A percentile compares a stretch with the other conserved stretches of the same genome.
phyloP scores from a whole-genome alignment of 257 asterid species.

The Petunia axillaris region DNA sequence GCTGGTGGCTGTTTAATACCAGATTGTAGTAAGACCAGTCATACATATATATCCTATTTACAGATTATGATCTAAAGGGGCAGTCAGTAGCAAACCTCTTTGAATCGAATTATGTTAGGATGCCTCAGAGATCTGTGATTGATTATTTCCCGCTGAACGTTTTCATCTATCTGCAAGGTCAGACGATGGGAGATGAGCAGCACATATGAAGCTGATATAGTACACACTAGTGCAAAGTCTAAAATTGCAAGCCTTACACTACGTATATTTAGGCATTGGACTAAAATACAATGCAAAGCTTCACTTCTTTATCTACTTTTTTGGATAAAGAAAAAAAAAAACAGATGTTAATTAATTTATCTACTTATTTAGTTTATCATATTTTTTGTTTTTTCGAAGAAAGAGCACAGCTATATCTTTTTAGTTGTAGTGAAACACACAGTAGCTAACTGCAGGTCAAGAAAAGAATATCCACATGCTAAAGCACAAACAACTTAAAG shows the following conservation, averaged over 20 bases:
- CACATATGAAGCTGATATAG: neutral
- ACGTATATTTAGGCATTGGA: conserved; percentile 12
- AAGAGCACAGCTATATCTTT: neutral
- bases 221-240: neutral
- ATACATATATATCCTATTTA: neutral
- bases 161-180: conserved; percentile 77
- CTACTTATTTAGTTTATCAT: too few species aligned
- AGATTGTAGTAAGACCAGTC: neutral
- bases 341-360: too few species aligned
- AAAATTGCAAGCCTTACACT: conserved; percentile 8
- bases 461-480: neutral
- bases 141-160: conserved; percentile 84
- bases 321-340: too few species aligned
- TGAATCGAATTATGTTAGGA: conserved; percentile 81
- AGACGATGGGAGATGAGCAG: conserved; percentile 26
- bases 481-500: neutral
- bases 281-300: neutral
- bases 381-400: neutral
- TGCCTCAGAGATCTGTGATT: conserved; percentile 90
- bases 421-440: neutral
- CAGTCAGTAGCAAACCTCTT: conserved; percentile 55
- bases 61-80: conserved; percentile 11
- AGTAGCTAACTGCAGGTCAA: neutral
- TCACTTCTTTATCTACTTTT: neutral
- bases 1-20: too few species aligned